These are phyloP conservation scores for Trichoderma sp. DNA, from an alignment of 2,329 filamentous ascomycete species.

Conservation along the genomic window DNA sequence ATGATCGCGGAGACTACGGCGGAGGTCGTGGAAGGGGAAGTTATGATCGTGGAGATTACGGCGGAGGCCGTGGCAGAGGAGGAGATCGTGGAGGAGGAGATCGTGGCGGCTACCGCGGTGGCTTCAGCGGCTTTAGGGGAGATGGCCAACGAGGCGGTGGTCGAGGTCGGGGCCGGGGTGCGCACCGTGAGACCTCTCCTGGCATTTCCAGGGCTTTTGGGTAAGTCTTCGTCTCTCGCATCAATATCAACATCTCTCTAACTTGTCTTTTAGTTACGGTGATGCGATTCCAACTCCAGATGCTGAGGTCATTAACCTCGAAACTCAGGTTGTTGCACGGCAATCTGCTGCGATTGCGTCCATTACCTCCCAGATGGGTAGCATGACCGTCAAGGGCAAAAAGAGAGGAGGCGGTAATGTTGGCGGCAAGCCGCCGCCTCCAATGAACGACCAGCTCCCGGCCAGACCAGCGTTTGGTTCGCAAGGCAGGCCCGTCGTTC, in stretches of 20 bases:
- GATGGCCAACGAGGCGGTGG: constrained; percentile 24
- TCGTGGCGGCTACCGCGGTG: constrained; percentile 20
- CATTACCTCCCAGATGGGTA: constrained; percentile 37
- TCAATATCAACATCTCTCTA: not conserved
- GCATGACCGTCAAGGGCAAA: constrained; percentile 31
- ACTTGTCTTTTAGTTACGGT: constrained; percentile 25
- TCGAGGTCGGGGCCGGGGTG: constrained; percentile 25
- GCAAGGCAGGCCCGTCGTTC: constrained; percentile 38
- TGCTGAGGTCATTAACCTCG: constrained; percentile 34
- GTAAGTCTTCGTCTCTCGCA: constrained; percentile 13
- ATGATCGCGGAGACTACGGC: constrained; percentile 26
- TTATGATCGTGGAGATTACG: constrained; percentile 22
- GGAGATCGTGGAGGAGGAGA: constrained; percentile 23
- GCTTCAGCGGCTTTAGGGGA: constrained; percentile 24
- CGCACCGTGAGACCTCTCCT: constrained; percentile 24
- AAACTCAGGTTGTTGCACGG: constrained; percentile 38
- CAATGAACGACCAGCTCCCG: constrained; percentile 38
- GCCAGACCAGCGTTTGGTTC: constrained; percentile 49
- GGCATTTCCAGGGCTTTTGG: constrained; percentile 25
- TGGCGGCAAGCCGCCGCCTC: constrained; percentile 8
- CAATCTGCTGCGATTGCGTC: constrained; percentile 33
- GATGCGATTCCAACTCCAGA: constrained; percentile 27
- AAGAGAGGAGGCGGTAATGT: constrained; percentile 2
- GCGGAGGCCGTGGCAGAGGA: constrained; percentile 22
- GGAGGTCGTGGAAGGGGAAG: constrained; percentile 17